These are phyloP conservation scores for Wakefieldia striispora DNA, from an alignment of 768 basidiomycete genomes.

Conservation along the genomic window DNA sequence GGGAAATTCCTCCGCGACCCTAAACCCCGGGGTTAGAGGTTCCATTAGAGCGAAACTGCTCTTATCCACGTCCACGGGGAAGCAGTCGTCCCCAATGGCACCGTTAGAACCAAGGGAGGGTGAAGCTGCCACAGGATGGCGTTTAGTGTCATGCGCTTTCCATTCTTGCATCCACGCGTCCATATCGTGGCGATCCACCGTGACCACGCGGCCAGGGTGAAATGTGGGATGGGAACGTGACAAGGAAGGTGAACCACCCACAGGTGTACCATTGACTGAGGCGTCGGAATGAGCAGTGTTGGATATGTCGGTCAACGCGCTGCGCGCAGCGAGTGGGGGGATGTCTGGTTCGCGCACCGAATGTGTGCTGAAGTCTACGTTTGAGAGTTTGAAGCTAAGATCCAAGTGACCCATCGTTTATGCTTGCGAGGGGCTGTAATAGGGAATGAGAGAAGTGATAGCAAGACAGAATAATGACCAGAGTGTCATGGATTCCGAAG, in stretches of 20 bases:
- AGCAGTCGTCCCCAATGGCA: background rate
- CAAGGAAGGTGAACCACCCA: constrained; percentile 5
- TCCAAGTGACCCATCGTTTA: background rate
- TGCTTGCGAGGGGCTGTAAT: background rate
- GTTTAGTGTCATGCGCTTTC: constrained; percentile 7
- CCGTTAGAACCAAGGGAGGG: constrained; percentile 11
- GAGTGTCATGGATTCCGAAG: background rate
- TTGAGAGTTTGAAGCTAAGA: background rate
- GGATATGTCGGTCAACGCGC: constrained; percentile 6
- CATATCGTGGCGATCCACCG: constrained; percentile 24
- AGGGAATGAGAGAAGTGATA: constrained; percentile 9
- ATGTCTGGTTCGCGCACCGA: constrained; percentile 12
- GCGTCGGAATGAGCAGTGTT: background rate
- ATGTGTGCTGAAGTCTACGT: constrained; percentile 3
- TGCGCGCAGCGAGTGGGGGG: constrained; percentile 3
- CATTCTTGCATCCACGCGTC: constrained; percentile 20
- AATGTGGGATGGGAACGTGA: constrained; percentile 7
- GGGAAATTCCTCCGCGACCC: background rate
- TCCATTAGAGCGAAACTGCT: constrained; percentile 5
- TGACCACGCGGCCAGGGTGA: constrained; percentile 20
- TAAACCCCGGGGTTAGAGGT: background rate
- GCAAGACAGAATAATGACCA: background rate
- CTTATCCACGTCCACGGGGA: background rate
- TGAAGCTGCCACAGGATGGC: constrained; percentile 7
- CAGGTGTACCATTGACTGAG: background rate